Conservation (phyloP, 2,329 filamentous ascomycete species). For the Bipolaris oryzae region DNA sequence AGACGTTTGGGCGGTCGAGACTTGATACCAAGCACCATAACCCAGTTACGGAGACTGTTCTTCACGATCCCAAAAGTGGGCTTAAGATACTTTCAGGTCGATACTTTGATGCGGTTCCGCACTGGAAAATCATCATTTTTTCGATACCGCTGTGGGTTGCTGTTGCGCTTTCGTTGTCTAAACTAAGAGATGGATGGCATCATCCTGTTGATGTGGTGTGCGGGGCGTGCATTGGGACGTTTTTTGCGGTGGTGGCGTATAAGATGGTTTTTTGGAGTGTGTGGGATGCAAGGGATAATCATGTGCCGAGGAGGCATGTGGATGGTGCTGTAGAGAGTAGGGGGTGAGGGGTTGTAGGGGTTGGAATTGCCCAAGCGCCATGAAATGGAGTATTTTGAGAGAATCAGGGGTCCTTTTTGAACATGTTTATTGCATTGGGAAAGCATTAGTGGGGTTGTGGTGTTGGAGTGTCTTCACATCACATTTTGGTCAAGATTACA, state of each 20-base stretch:
- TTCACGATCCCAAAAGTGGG: too few species aligned
- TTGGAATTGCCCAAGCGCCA: too few species aligned
- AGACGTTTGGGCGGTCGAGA: conserved; percentile 20
- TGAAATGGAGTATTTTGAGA: too few species aligned
- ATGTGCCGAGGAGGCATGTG: conserved; percentile 17
- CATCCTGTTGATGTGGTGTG: conserved; percentile 72
- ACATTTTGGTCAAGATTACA: too few species aligned
- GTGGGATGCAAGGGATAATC: conserved; percentile 26
- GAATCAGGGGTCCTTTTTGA: too few species aligned
- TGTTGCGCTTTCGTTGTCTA: conserved; percentile 66
- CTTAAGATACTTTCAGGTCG: background rate
- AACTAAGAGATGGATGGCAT: conserved; percentile 71
- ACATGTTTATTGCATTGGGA: too few species aligned
- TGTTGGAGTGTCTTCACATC: too few species aligned
- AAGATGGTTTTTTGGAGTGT: conserved; percentile 61
- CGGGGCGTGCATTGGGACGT: conserved; percentile 65
- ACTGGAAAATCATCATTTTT: conserved; percentile 71
- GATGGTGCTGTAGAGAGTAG: background rate
- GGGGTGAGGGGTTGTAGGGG: too few species aligned
- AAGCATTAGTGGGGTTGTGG: too few species aligned
- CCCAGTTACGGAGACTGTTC: too few species aligned
- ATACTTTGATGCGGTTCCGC: conserved; percentile 24
- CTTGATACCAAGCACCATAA: background rate
- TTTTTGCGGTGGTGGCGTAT: conserved; percentile 67
- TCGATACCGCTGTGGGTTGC: conserved; percentile 69